phyloP scores from a whole-genome alignment of 805 yeast species.

The Saccharomycopsis synnaedendra region DNA sequence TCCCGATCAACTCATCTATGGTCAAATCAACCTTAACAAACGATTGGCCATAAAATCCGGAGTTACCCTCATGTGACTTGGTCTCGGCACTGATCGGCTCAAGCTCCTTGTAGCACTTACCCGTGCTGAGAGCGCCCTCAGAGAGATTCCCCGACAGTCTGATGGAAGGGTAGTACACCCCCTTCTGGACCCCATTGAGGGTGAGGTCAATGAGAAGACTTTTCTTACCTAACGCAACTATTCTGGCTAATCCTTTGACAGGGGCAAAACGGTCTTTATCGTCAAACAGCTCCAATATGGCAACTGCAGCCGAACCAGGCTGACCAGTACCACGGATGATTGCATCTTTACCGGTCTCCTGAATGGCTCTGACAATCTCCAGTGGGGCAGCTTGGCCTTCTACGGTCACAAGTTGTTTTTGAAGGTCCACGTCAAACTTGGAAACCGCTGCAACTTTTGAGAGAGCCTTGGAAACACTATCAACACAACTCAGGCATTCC shows the following conservation, averaged over 20 bases:
- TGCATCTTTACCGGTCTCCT: constrained; percentile 73
- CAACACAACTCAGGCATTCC: constrained; percentile 66
- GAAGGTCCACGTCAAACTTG: constrained; percentile 43
- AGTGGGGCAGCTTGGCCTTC: constrained; percentile 72
- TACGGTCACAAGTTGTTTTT: constrained; percentile 51
- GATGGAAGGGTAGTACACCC: constrained; percentile 59
- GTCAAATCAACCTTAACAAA: constrained; percentile 23
- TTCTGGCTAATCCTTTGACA: constrained; percentile 79
- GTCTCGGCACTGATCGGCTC: constrained; percentile 22
- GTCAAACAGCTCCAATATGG: constrained; percentile 69
- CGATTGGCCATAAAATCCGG: constrained; percentile 6
- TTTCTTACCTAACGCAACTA: constrained; percentile 51
- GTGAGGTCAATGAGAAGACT: constrained; percentile 67
- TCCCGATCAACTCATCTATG: constrained; percentile 57
- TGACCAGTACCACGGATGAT: constrained; percentile 85
- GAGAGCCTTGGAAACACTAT: constrained; percentile 45
- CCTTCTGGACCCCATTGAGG: constrained; percentile 52
- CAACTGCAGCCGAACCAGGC: constrained; percentile 83
- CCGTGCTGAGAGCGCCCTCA: constrained; percentile 58
- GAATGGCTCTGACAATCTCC: constrained; percentile 53
- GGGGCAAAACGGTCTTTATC: constrained; percentile 34
- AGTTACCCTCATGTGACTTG: constrained; percentile 14
- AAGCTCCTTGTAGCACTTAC: constrained; percentile 35
- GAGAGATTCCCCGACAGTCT: constrained; percentile 69
- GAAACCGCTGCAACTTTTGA: constrained; percentile 38